phyloP scores from a whole-genome alignment of 306 rosid species.

The Sicyos baderoa region DNA sequence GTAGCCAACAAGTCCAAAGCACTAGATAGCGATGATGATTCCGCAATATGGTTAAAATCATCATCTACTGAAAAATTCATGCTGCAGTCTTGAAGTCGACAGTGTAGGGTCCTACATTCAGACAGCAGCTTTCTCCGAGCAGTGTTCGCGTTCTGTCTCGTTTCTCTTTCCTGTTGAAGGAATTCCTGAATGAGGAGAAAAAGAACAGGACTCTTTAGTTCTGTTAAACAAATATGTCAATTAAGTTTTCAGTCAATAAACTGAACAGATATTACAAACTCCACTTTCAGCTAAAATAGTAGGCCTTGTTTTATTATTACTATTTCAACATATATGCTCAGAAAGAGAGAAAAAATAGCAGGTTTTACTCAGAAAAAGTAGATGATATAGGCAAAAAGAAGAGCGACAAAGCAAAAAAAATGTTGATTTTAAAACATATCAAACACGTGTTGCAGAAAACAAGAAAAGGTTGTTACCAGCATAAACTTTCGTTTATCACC shows the following conservation, averaged over 20 bases:
- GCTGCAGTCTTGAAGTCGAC: conserved; percentile 60
- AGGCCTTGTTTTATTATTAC: background rate
- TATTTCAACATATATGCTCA: background rate
- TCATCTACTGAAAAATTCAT: conserved; percentile 32
- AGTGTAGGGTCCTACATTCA: conserved; percentile 51
- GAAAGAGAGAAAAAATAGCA: background rate
- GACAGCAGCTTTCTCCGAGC: conserved; percentile 40
- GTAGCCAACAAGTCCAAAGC: conserved; percentile 44
- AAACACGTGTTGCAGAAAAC: background rate
- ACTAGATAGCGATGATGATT: conserved; percentile 41
- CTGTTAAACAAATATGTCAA: background rate
- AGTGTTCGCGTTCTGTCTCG: conserved; percentile 43
- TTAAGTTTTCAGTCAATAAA: background rate
- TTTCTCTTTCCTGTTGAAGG: conserved; percentile 47
- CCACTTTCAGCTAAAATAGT: background rate
- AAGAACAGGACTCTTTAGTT: background rate
- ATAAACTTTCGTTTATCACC: background rate
- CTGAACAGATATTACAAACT: background rate
- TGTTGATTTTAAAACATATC: background rate
- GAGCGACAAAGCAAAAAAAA: background rate
- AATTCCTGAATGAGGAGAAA: conserved; percentile 37
- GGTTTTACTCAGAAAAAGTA: background rate
- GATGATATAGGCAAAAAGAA: background rate
- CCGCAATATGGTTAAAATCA: conserved; percentile 22
- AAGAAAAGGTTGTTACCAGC: background rate